Evolutionary conservation across 164 flowering plant species (phyloP), one percentile per base, ranked within the genome.

Genomic region (Umbellularia californica): DNA sequence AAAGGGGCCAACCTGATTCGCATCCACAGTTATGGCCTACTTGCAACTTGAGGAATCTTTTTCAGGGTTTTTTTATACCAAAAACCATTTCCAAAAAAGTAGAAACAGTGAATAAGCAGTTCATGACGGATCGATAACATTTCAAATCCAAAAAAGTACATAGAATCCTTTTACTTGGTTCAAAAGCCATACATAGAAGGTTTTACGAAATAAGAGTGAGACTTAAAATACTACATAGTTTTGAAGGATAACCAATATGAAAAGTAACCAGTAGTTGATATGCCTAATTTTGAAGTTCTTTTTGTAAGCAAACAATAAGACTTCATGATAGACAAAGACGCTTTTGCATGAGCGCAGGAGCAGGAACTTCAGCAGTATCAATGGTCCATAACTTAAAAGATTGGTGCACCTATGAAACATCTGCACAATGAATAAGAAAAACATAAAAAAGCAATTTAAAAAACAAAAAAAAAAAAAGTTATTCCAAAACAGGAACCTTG

Each of bases 321-420:
- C 78, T 81, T 83, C 83, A 80, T 76, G 73, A 41, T 24, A 83
- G 77, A 75, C 47, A 77, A 65, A 80, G 82, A 83, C 77, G 50
- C 78, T 41, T 76, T 87, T 82, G 82, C 85, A 86, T 74, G 79
- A 85, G 88, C 83, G 78, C 85, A 68, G 70, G 52, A 58, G 73
- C 80, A 81, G 84, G 85, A 82, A 83, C 87, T 80, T 88, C 86
- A 84, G 88, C 83, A 81, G 83, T 84, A 82, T 82, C 90, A 86
- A 78, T 89, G 81, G 83, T 79, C 81, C 86, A 83, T 77, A 72
- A 82, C 73, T 55, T 72, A 80, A 85, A 82, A 55, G 71, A 80
- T 74, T 80, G 86, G 82, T 76, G 83, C 86, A 86, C 81, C 77
- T 79, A 78, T 72, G 65, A 78, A 72, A 74, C 47, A 87, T 85